phyloP scores from a whole-genome alignment of 352 stramenopile species.

The Elongisporangium undulatum region DNA sequence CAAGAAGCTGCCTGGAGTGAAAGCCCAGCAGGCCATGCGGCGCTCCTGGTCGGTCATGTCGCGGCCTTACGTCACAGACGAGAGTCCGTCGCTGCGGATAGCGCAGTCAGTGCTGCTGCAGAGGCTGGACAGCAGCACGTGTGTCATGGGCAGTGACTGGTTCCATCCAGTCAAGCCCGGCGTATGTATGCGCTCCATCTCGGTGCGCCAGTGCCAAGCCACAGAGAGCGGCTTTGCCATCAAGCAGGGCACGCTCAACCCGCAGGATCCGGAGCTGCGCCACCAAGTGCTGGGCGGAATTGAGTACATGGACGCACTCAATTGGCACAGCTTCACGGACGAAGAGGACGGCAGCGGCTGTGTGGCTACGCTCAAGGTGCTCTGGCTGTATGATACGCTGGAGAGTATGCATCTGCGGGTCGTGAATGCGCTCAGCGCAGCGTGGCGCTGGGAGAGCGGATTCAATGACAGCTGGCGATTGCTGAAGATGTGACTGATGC shows the following conservation, averaged over 20 bases:
- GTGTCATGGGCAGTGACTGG: slow-evolving; percentile 36
- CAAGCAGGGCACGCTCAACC: slow-evolving; percentile 54
- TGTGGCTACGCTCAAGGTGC: slow-evolving; percentile 37
- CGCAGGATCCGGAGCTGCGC: slow-evolving; percentile 34
- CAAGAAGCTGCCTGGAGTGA: slow-evolving; percentile 39
- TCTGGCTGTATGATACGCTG: slow-evolving; percentile 55
- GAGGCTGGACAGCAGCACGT: slow-evolving; percentile 44
- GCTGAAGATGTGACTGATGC: neutral
- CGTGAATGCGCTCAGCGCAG: slow-evolving; percentile 17
- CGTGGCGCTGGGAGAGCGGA: neutral
- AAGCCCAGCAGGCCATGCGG: slow-evolving; percentile 35
- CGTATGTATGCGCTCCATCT: slow-evolving; percentile 45
- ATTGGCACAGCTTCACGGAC: slow-evolving; percentile 50
- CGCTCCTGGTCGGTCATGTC: slow-evolving; percentile 25
- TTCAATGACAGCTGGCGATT: neutral
- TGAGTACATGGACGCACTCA: slow-evolving; percentile 48
- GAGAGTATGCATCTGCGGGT: slow-evolving; percentile 48
- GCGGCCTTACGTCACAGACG: neutral
- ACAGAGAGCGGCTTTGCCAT: slow-evolving; percentile 55
- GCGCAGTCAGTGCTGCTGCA: slow-evolving; percentile 40
- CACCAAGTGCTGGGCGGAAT: slow-evolving; percentile 18
- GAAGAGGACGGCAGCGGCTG: slow-evolving; percentile 28
- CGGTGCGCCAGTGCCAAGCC: slow-evolving; percentile 39
- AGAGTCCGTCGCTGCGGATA: slow-evolving; percentile 19
- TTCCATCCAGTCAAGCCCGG: slow-evolving; percentile 39